phyloP scores from a whole-genome alignment of 139 green algal species.

The Coelastrella sp. region DNA sequence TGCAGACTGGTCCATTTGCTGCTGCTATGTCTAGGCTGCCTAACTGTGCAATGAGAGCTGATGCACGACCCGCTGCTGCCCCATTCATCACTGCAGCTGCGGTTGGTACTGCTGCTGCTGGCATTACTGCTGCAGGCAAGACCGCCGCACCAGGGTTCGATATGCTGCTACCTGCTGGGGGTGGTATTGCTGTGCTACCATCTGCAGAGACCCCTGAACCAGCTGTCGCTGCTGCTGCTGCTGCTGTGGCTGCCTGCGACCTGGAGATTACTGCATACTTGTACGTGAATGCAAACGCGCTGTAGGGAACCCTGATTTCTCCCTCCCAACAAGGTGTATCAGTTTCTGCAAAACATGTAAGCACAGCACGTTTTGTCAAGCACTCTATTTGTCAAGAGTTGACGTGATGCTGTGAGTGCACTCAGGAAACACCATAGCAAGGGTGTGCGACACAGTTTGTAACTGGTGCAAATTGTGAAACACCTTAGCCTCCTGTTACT shows the following conservation, averaged over 20 bases:
- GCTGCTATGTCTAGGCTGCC: neutral
- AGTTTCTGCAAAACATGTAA: constrained; percentile 54
- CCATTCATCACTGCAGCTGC: constrained; percentile 3
- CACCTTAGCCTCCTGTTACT: too few relatives aligned
- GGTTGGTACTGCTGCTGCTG: neutral
- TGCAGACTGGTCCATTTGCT: neutral
- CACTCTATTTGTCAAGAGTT: too few relatives aligned
- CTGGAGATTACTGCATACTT: constrained; percentile 80
- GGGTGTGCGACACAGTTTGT: too few relatives aligned
- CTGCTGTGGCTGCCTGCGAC: neutral
- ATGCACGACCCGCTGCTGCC: neutral
- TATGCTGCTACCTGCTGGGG: constrained; percentile 21
- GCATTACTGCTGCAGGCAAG: constrained; percentile 9
- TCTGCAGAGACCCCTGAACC: constrained; percentile 9
- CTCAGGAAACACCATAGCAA: too few relatives aligned
- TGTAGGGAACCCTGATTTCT: constrained; percentile 71
- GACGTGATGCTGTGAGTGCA: neutral
- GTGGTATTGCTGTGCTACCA: neutral
- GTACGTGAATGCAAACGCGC: constrained; percentile 86
- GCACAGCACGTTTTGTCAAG: too few relatives aligned
- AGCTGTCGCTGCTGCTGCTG: constrained; percentile 27
- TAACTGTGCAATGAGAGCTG: neutral
- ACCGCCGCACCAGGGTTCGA: neutral
- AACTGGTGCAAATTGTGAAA: too few relatives aligned
- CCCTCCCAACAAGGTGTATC: constrained; percentile 61